These are phyloP conservation scores for Cavenderia fasciculata DNA, from an alignment of 78 protist species.

Conservation along the genomic window DNA sequence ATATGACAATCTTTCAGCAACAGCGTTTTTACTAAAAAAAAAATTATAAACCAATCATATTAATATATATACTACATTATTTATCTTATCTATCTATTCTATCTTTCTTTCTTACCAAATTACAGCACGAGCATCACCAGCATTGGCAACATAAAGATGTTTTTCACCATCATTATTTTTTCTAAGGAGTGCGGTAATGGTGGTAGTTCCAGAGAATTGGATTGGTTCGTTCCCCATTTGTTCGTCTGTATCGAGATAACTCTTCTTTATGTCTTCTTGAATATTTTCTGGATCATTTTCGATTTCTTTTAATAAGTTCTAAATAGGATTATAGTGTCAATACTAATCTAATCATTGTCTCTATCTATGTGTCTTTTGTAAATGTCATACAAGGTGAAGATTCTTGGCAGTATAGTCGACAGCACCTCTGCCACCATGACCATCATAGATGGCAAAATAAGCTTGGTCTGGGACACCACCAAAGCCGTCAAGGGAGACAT, in stretches of 20 bases:
- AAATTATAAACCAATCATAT: too few species aligned
- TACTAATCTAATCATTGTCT: not conserved
- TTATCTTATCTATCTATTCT: too few species aligned
- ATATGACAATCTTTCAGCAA: slow-evolving; percentile 75
- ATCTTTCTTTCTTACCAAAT: slow-evolving; percentile 50
- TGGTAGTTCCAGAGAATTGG: slow-evolving; percentile 72
- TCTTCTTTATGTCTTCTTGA: slow-evolving; percentile 21
- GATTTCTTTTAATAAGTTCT: slow-evolving; percentile 66
- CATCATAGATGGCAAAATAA: slow-evolving; percentile 80
- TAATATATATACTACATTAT: too few species aligned
- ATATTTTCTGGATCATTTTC: slow-evolving; percentile 53
- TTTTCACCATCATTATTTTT: slow-evolving; percentile 30
- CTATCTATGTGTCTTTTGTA: not conserved
- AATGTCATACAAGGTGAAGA: slow-evolving; percentile 52
- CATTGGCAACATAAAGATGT: slow-evolving; percentile 78
- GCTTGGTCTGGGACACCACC: slow-evolving; percentile 57
- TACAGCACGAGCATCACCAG: slow-evolving; percentile 87
- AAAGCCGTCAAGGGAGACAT: slow-evolving; percentile 63
- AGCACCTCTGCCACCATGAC: slow-evolving; percentile 85
- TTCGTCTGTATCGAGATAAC: slow-evolving; percentile 63
- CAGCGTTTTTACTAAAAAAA: slow-evolving; percentile 30
- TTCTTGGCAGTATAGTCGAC: slow-evolving; percentile 76
- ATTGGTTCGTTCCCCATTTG: slow-evolving; percentile 68
- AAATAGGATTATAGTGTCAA: not conserved
- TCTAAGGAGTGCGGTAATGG: slow-evolving; percentile 71